These are phyloP conservation scores for Aureobasidium sp. DNA, from an alignment of 2,329 filamentous ascomycete genomes.

Conservation along the genomic window DNA sequence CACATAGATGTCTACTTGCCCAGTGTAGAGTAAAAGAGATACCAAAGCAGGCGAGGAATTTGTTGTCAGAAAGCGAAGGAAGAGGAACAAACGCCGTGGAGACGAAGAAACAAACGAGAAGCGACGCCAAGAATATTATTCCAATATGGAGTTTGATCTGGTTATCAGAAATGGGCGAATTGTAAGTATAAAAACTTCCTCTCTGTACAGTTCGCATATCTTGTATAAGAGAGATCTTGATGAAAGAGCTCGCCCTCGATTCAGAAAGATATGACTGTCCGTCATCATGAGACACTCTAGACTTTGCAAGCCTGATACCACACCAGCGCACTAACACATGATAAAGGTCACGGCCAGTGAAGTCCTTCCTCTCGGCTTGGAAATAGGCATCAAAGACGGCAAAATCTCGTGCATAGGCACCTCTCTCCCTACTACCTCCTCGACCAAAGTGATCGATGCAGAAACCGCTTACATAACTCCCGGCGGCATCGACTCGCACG, in stretches of 20 bases:
- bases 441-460: slow-evolving; percentile 38
- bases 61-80: no score
- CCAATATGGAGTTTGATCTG: slow-evolving; percentile 32
- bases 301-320: no score
- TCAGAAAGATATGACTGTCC: no score
- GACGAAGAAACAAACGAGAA: no score
- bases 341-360: slow-evolving; percentile 42
- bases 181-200: slow-evolving; percentile 24
- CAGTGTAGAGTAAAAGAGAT: no score
- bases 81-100: no score
- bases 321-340: neutral
- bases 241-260: no score
- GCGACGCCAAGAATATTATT: neutral
- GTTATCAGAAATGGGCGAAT: slow-evolving; percentile 38
- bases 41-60: no score
- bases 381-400: slow-evolving; percentile 43
- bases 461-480: slow-evolving; percentile 42
- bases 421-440: slow-evolving; percentile 28
- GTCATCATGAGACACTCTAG: no score
- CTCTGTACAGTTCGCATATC: no score
- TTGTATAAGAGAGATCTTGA: no score
- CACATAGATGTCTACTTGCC: no score
- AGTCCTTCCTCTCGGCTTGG: slow-evolving; percentile 36
- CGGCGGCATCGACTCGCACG: slow-evolving; percentile 45
- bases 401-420: slow-evolving; percentile 42